Base-by-base conservation (phyloP, 352 stramenopile species). In the Aphanomyces invadans region DNA sequence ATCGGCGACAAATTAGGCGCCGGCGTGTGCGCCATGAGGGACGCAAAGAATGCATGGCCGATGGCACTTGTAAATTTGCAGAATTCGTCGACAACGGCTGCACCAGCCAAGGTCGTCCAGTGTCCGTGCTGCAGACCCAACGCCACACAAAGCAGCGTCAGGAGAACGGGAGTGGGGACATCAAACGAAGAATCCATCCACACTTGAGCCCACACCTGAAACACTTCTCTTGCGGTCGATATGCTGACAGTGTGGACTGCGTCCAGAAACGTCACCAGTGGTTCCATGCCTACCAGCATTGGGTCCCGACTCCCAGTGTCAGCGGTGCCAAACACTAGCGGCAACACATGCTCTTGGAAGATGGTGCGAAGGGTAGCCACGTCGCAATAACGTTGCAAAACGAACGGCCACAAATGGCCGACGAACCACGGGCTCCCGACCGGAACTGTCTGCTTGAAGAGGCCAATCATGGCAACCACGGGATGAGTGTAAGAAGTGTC, bases 361-460 rank as follows among this genome's bases (percentile, higher is more conserved):
- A 93, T 73, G 21, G 52, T 28, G 15, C 66, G 52, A 45, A 73
- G 42, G 15, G 36, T 32, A 53, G 75, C 55, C 62, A 56, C 54
- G 55, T 72, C 63, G 44, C 70, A 75, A 28, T 73, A 70, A 63
- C 68, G 38, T 23, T 74, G 77, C 56, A 89, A 63, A 12, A 83
- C 62, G 42, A 84, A 86, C 49, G 65, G 71, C 36, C 90, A 70
- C 39, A 90, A 62, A 63, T 94, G 85, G 46, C 73, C 74, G 28
- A 74, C 46, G 70, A 94, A 94, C 85, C 85, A 61, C 87, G 83
- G 69, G 83, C 86, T 46, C 79, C 61, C 71, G 59, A 65, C 68
- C 69, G 78, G 65, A 70, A 61, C 15, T 45, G 67, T 26, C 26
- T 65, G 15, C 4, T 48, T 78, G 59, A 28, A 75, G 49, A 67